Evolutionary conservation across 768 basidiomycete species (phyloP).

Genomic region (Amyloporia xantha): DNA sequence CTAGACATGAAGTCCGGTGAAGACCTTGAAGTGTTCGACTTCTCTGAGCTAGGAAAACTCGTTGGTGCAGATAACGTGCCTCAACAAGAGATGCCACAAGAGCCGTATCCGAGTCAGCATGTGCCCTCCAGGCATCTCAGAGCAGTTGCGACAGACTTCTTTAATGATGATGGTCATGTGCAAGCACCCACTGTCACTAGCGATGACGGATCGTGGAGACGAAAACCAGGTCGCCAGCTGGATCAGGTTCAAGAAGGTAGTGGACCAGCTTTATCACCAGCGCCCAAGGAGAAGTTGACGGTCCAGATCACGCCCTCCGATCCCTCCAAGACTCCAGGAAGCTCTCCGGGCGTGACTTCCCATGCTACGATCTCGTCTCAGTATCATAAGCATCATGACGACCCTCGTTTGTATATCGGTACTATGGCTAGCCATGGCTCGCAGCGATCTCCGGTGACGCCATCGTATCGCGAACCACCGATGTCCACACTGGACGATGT

Average conservation of each 20-base stretch:
- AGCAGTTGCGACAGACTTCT: constrained; percentile 66
- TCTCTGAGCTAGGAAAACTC: constrained; percentile 68
- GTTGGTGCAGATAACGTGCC: constrained; percentile 36
- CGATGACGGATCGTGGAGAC: constrained; percentile 42
- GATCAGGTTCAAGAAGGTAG: not conserved
- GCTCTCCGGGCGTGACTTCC: not conserved
- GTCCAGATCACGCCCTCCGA: constrained; percentile 1
- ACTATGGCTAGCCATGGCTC: not conserved
- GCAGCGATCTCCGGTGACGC: constrained; percentile 17
- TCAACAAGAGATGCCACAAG: constrained; percentile 17
- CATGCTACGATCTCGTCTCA: not conserved
- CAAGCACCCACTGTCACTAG: constrained; percentile 22
- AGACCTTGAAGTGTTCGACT: constrained; percentile 75
- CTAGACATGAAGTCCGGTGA: constrained; percentile 45
- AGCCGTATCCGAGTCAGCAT: constrained; percentile 15
- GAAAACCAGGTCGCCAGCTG: constrained; percentile 6
- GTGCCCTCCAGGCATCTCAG: constrained; percentile 30
- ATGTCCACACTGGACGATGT: constrained; percentile 78
- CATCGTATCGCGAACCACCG: constrained; percentile 39
- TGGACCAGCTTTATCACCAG: not conserved
- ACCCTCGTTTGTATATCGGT: too few species aligned
- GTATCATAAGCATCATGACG: not conserved
- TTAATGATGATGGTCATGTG: constrained; percentile 47
- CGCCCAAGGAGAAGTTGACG: not conserved
- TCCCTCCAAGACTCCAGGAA: not conserved